Evolutionary conservation across 2,329 filamentous ascomycete genomes (phyloP).

Genomic region (Pestalotiopsis sp.): DNA sequence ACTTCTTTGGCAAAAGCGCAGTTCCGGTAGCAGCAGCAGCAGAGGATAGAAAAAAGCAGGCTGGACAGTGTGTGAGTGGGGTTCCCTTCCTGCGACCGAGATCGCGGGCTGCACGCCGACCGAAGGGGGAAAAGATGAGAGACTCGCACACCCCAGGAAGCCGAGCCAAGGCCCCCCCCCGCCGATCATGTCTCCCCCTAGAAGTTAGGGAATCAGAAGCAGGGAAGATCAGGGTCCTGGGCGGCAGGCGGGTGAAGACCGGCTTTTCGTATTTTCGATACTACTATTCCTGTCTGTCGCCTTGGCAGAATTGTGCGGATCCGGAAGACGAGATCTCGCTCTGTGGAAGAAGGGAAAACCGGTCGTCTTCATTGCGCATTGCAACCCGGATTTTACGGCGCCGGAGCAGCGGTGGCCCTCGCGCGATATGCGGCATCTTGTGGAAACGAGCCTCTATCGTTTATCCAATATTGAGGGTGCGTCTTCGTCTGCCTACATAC

Average conservation of each 20-base stretch:
- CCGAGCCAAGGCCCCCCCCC: background rate
- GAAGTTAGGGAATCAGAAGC: background rate
- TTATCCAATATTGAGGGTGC: background rate
- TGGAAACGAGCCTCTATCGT: background rate
- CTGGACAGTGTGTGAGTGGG: background rate
- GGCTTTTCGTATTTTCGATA: no score
- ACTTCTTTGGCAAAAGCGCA: background rate
- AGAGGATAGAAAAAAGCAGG: background rate
- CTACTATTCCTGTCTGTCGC: no score
- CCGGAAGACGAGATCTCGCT: no score
- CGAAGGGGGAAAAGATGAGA: background rate
- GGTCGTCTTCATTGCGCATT: no score
- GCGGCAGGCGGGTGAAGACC: background rate
- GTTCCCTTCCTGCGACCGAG: background rate
- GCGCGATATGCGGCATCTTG: background rate
- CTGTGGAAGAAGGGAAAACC: no score
- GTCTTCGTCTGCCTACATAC: background rate
- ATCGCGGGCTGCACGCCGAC: background rate
- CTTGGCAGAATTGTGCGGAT: no score
- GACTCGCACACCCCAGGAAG: background rate
- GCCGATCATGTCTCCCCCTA: background rate
- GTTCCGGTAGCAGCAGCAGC: background rate
- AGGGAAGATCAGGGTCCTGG: background rate
- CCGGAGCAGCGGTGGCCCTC: background rate
- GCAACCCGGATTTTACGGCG: background rate